Conservation (phyloP, 1,139 yeast species). For the Petasospora fabianii region DNA sequence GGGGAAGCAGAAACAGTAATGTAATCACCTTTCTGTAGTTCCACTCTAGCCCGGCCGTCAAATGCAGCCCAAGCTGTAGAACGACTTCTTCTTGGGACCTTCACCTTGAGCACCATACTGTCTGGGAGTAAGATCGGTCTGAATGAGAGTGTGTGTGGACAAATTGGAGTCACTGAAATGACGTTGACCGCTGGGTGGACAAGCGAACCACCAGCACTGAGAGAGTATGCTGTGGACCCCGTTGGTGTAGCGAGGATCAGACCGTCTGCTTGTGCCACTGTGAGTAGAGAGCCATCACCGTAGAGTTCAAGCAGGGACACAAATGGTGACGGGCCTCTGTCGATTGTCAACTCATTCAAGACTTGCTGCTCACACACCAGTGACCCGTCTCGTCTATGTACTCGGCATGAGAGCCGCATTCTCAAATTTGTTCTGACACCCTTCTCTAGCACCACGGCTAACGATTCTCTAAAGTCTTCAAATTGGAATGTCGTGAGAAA, state of each 20-base stretch:
- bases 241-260: slow-evolving; percentile 87
- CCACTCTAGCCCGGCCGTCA: slow-evolving; percentile 78
- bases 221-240: slow-evolving; percentile 86
- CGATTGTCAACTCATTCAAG: slow-evolving; percentile 78
- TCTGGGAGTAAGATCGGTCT: slow-evolving; percentile 86
- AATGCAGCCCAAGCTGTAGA: slow-evolving; percentile 88
- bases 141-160: slow-evolving; percentile 88
- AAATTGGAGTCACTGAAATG: slow-evolving; percentile 84
- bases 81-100: slow-evolving; percentile 65
- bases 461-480: slow-evolving; percentile 58
- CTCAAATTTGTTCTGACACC: slow-evolving; percentile 78
- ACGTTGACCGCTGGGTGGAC: slow-evolving; percentile 91
- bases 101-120: slow-evolving; percentile 73
- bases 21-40: slow-evolving; percentile 67
- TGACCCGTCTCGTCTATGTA: slow-evolving; percentile 53
- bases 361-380: slow-evolving; percentile 73
- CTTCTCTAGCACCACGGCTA: slow-evolving; percentile 54
- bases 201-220: slow-evolving; percentile 87
- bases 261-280: slow-evolving; percentile 91
- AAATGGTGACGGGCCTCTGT: slow-evolving; percentile 86
- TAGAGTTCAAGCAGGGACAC: slow-evolving; percentile 79
- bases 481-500: slow-evolving; percentile 76
- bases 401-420: slow-evolving; percentile 73
- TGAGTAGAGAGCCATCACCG: slow-evolving; percentile 74
- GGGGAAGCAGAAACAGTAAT: slow-evolving; percentile 76